Evolutionary conservation across 2,329 filamentous ascomycete genomes (phyloP), one percentile per base, ranked within the genome.

Genomic region (Aspergillus costaricaensis): DNA sequence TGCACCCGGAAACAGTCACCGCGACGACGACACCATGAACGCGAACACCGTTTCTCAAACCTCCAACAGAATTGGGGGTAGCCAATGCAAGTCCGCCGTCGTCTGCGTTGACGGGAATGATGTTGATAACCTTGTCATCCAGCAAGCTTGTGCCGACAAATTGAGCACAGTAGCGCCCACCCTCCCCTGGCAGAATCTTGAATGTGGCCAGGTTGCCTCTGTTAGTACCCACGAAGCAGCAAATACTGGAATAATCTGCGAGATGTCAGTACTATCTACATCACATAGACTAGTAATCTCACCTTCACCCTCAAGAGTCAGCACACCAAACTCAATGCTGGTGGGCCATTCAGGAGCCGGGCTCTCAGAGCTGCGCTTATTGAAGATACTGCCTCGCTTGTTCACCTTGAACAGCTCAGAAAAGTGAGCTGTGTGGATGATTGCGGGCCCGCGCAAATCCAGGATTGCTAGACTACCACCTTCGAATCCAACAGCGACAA

Each of bases 221-320:
- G 66, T 89, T 93, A 0, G 95, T 98, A 19, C 95, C 95, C 2
- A 96, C 91, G 67, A 98, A 96, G 66, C 95, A 90, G 60, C 89
- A 87, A 59, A 99, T 96, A 70, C 92, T 97, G 1, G 95, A 98
- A 74, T 96, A 99, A 65, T 91, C 85, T 83, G 58, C 7, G 30
- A 17, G 12, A 32, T 4, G 58, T 80, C 61, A 79, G 72, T 52
- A 14, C 48, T 41, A 17, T 2, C 3, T 21, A 10, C 14, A n/a
- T 8, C 27, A 17, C 21, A 12, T n/a, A 2, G 3, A 19, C 17
- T 25, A 49, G 17, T 38, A n/a, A 23, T 19, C 73, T 67, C 76
- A 83, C 81, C 88, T 71, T 98, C 94, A n/a, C 89, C 91, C 47
- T 98, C 95, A 4, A 97, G 79, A 3, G 91, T 96, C 87, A 99